Percentiles rank a stretch among this genome's conserved stretches.
Evolutionary conservation across 2,329 filamentous ascomycete species (phyloP).

Genomic region (Ophiostoma himal-ulmi): DNA sequence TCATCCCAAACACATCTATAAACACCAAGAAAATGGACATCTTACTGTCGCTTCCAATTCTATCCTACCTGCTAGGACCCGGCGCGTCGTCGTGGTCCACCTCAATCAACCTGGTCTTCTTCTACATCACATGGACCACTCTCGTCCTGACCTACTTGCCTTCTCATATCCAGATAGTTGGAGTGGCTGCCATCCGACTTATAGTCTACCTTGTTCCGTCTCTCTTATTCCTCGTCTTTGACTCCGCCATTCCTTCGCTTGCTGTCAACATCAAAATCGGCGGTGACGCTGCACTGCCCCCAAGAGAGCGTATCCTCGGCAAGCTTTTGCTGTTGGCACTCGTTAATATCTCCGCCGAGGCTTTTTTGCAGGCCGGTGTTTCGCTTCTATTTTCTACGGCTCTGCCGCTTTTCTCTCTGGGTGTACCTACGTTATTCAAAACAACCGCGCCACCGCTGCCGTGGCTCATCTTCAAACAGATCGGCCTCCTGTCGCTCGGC

Average conservation of each 20-base stretch:
- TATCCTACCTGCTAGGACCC: not conserved
- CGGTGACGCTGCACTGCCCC: not conserved
- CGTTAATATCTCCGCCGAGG: not conserved
- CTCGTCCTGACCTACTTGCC: slow-evolving; percentile 72
- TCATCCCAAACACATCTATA: not conserved
- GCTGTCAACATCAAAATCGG: not conserved
- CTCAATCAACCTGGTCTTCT: slow-evolving; percentile 78
- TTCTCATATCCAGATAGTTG: not conserved
- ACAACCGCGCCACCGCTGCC: not conserved
- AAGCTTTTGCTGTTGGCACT: not conserved
- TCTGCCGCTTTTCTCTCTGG: not conserved
- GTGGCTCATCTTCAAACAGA: not conserved
- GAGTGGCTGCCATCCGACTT: not conserved
- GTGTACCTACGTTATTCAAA: not conserved
- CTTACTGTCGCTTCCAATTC: not conserved
- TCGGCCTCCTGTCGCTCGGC: not conserved
- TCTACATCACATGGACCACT: slow-evolving; percentile 85
- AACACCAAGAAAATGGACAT: not conserved
- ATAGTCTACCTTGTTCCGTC: not conserved
- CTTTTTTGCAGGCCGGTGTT: not conserved
- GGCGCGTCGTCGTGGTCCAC: slow-evolving; percentile 65
- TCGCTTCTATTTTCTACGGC: not conserved
- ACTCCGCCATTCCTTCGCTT: not conserved
- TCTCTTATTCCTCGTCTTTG: not conserved
- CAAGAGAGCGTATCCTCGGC: not conserved